Base-by-base conservation (phyloP, 2,329 filamentous ascomycete genomes). In the Nigrospora osmanthi region DNA sequence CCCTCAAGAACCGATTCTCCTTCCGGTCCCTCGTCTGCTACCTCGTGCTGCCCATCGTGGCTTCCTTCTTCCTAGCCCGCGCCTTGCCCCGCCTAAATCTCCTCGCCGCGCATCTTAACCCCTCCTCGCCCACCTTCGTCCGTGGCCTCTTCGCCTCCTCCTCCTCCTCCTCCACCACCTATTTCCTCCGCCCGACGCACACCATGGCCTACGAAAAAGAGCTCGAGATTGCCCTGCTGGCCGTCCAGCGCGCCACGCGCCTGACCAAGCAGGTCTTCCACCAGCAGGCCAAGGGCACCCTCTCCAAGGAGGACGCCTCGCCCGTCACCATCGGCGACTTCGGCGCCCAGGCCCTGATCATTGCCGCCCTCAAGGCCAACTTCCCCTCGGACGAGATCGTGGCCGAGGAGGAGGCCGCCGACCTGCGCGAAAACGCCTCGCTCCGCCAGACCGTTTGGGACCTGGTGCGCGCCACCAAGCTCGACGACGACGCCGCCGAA, bases 241-340 rank as follows among this genome's bases (percentile, higher is more conserved):
- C 86, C 41, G 85, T 89, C 31, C 85, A 88, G 64, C 76, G 86
- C 48, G 86, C 86, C 23, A 72, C 80, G 17, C 72, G 89, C 52
- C 76, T 89, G 47, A 89, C 86, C 42, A 85, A 87, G 65, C 78
- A 78, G 50, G 86, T 89, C 61, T 87, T 87, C 72, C 75, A 89
- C 69, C 86, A 91, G 57, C 93, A 91, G 68, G 85, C 89, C 57
- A 97, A 97, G 71, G 91, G 91, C 56, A 96, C 93, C 38, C 76
- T 95, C 42, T 86, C 85, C 64, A 98, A 98, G 72, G 85, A 88
- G 66, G 93, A 98, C 75, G 89, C 88, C 63, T 95, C 90, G 11
- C 93, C 93, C 53, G 93, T 98, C 58, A 98, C 93, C 15, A 93
- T 97, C 57, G 93, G 91, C 64, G 93, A 98, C 71, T 97, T 95